Percentiles rank a stretch among this genome's conserved stretches.
Conservation (phyloP, 2,329 filamentous ascomycete species). For the Fusarium bactridioides region DNA sequence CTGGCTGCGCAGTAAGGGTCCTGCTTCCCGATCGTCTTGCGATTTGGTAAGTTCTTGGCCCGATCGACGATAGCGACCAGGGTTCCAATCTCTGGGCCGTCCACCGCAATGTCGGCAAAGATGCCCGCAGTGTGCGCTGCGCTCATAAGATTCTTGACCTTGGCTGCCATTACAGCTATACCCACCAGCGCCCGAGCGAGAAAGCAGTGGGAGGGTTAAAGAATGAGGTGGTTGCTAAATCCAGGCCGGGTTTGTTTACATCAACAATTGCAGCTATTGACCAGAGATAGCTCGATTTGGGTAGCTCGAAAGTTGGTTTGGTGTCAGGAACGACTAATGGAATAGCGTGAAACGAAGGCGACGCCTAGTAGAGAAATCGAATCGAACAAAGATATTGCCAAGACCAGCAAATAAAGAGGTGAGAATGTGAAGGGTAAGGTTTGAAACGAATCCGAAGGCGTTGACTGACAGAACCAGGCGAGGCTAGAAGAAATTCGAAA, state of each 20-base stretch:
- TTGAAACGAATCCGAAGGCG: conserved; percentile 21
- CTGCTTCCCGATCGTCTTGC: conserved; percentile 98
- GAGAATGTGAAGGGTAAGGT: conserved; percentile 2
- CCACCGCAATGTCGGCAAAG: conserved; percentile 91
- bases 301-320: conserved; percentile 22
- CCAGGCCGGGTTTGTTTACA: conserved; percentile 37
- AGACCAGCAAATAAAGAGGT: conserved; percentile 25
- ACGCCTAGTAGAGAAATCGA: conserved; percentile 16
- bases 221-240: conserved; percentile 1
- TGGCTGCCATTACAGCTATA: conserved; percentile 57
- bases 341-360: conserved; percentile 14
- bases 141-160: conserved; percentile 65
- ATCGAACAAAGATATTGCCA: background rate
- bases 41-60: conserved; percentile 95
- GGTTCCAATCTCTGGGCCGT: conserved; percentile 92
- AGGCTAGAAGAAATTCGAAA: conserved; percentile 2
- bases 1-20: conserved; percentile 96
- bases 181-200: conserved; percentile 5
- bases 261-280: conserved; percentile 31
- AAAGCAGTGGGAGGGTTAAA: background rate
- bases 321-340: conserved; percentile 21
- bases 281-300: conserved; percentile 26
- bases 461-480: conserved; percentile 10
- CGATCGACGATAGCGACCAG: conserved; percentile 91
- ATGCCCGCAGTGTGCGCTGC: conserved; percentile 88